phyloP scores from a whole-genome alignment of 371 early-diverging fungal species.

The Actinomucor elegans region DNA sequence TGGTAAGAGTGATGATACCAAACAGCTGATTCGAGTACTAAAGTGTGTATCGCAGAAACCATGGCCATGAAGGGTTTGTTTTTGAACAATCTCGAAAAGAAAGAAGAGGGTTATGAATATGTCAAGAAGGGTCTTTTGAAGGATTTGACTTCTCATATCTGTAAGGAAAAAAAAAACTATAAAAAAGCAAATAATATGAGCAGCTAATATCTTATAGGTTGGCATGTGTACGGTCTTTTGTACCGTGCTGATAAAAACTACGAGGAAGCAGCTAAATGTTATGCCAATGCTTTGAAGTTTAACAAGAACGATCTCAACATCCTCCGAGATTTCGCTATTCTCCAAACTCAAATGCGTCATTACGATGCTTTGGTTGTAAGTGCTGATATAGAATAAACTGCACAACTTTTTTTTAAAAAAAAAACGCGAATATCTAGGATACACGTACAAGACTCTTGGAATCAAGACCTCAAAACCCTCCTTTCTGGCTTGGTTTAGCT shows the following conservation, averaged over 20 bases:
- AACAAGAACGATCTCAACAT: constrained; percentile 94
- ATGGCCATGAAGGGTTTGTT: constrained; percentile 95
- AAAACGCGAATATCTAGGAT: constrained; percentile 39
- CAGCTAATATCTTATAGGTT: constrained; percentile 56
- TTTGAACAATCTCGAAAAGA: constrained; percentile 81
- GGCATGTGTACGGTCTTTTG: constrained; percentile 95
- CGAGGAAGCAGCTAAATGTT: constrained; percentile 92
- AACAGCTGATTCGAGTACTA: too few species aligned
- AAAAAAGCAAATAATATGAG: too few species aligned
- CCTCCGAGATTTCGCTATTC: constrained; percentile 80
- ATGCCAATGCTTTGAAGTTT: constrained; percentile 82
- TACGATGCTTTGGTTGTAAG: constrained; percentile 78
- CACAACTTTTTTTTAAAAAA: too few species aligned
- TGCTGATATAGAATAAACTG: not conserved
- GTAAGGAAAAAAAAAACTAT: constrained; percentile 42
- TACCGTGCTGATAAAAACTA: constrained; percentile 93
- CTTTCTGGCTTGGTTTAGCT: constrained; percentile 87
- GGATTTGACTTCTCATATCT: constrained; percentile 83
- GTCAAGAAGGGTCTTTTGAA: constrained; percentile 85
- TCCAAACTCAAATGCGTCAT: constrained; percentile 91
- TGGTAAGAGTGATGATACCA: constrained; percentile 63
- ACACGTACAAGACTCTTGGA: constrained; percentile 70
- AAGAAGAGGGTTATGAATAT: constrained; percentile 88
- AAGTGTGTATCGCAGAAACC: constrained; percentile 72
- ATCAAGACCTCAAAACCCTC: constrained; percentile 67